Percentiles rank a stretch among this genome's conserved stretches.
These are phyloP conservation scores for Sambucus nigra DNA, from an alignment of 129 eudicot species.

Conservation along the genomic window DNA sequence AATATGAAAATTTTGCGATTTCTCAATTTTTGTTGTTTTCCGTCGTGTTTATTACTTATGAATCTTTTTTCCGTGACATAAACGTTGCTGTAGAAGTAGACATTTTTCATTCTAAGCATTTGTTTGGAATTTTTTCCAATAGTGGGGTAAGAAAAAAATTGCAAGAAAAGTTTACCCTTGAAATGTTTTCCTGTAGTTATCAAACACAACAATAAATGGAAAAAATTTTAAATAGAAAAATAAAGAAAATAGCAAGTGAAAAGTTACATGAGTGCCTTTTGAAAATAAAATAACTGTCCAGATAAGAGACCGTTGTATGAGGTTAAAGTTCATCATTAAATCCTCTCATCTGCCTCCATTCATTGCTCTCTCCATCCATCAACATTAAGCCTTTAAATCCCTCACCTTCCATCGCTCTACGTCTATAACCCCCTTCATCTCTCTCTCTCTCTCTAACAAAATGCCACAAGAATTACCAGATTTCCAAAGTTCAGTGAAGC, in stretches of 20 bases:
- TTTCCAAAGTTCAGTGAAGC: conserved; percentile 29
- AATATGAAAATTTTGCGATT: too few species aligned
- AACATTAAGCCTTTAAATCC: neutral
- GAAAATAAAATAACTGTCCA: neutral
- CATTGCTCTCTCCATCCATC: conserved; percentile 19
- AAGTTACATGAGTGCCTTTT: conserved; percentile 15
- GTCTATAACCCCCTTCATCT: neutral
- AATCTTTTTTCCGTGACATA: too few species aligned
- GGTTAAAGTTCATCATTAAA: conserved; percentile 7
- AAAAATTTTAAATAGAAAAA: neutral
- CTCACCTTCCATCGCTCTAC: conserved; percentile 13
- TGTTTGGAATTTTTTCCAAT: too few species aligned
- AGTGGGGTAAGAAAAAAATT: too few species aligned
- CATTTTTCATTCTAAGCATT: too few species aligned
- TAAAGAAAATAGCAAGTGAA: conserved; percentile 24
- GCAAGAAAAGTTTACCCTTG: too few species aligned
- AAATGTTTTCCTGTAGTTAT: too few species aligned
- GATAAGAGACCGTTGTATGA: neutral
- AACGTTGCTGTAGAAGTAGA: too few species aligned
- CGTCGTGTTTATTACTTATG: too few species aligned
- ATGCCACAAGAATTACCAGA: conserved; percentile 37
- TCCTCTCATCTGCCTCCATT: conserved; percentile 50
- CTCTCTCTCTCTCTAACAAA: neutral
- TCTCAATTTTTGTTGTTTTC: too few species aligned
- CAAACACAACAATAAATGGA: too few species aligned